phyloP scores from a whole-genome alignment of 306 rosid species.

The Cyclanthera cordifolia region DNA sequence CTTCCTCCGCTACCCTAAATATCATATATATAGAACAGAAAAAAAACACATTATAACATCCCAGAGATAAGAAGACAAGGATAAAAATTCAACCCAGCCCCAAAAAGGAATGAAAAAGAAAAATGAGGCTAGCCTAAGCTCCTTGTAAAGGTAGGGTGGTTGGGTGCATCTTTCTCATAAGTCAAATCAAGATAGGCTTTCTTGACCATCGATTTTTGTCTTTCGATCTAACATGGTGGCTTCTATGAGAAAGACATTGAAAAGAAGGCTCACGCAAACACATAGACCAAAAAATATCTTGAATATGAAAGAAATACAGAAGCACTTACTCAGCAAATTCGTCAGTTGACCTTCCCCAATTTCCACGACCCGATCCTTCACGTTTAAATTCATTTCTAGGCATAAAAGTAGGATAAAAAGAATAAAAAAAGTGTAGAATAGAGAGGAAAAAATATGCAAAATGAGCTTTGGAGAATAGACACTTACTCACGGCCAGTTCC shows the following conservation, averaged over 20 bases:
- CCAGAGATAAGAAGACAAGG: neutral
- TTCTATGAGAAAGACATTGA: neutral
- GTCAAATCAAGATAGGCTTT: neutral
- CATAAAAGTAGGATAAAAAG: conserved; percentile 10
- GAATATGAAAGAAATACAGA: neutral
- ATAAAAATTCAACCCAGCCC: neutral
- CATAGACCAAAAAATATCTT: neutral
- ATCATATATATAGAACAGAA: neutral
- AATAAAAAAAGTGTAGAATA: neutral
- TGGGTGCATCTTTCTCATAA: neutral
- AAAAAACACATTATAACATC: neutral
- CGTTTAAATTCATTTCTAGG: conserved; percentile 65
- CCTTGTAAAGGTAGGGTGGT: neutral
- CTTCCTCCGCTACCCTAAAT: conserved; percentile 57
- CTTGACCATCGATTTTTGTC: neutral
- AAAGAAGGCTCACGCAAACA: neutral
- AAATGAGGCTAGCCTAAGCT: neutral
- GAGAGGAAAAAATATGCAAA: neutral
- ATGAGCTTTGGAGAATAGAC: neutral
- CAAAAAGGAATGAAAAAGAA: neutral
- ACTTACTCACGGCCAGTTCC: conserved; percentile 86
- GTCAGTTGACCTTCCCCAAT: conserved; percentile 78
- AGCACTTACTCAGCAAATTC: conserved; percentile 47
- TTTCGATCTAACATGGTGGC: neutral
- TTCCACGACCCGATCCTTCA: conserved; percentile 85